Evolutionary conservation across 2,329 filamentous ascomycete species (phyloP).

Genomic region (Nemania diffusa): DNA sequence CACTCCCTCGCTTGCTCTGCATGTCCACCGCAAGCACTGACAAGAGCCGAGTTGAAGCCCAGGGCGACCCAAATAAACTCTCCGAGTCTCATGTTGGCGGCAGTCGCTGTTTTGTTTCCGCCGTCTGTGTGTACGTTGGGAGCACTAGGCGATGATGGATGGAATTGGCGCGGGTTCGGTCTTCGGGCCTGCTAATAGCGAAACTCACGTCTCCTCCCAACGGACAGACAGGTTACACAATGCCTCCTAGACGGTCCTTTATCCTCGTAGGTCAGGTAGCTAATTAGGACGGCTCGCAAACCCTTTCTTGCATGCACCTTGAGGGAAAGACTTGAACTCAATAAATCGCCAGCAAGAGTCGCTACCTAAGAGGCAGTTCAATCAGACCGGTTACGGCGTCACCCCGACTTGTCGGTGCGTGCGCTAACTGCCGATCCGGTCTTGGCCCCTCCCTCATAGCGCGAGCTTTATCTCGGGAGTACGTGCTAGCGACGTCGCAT

Average conservation of each 20-base stretch:
- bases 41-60: slow-evolving; percentile 41
- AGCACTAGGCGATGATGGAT: not conserved
- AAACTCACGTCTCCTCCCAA: slow-evolving; percentile 1
- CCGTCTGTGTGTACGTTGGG: not conserved
- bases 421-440: slow-evolving; percentile 6
- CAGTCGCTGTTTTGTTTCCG: slow-evolving; percentile 7
- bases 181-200: not conserved
- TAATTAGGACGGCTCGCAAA: not conserved
- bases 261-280: not conserved
- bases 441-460: slow-evolving; percentile 12
- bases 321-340: not conserved
- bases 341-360: not conserved
- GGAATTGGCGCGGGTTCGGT: slow-evolving; percentile 12
- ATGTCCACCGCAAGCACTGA: slow-evolving; percentile 49
- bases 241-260: not conserved
- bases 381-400: slow-evolving; percentile 9
- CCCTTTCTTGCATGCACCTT: not conserved
- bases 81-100: slow-evolving; percentile 41
- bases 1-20: slow-evolving; percentile 55
- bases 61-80: slow-evolving; percentile 44
- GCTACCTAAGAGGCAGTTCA: slow-evolving; percentile 2
- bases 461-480: slow-evolving; percentile 9
- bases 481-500: slow-evolving; percentile 28
- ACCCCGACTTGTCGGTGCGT: slow-evolving; percentile 12
- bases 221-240: not conserved